Percentiles rank a stretch among this genome's conserved stretches.
phyloP scores from a whole-genome alignment of 176 grass and related monocot species.

The Ananas comosus region DNA sequence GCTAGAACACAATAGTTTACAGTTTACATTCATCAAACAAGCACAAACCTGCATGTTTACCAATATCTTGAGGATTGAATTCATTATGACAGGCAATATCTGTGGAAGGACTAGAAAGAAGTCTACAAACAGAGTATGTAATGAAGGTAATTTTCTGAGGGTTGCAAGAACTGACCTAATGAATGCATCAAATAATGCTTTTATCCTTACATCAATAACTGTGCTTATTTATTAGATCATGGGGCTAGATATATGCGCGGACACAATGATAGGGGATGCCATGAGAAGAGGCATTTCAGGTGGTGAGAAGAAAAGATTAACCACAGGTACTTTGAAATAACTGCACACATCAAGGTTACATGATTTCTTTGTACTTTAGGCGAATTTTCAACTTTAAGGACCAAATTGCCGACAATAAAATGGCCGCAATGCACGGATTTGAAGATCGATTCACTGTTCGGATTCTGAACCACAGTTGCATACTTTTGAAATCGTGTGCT shows the following conservation, averaged over 20 bases:
- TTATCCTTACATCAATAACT: neutral
- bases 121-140: conserved; percentile 79
- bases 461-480: no score
- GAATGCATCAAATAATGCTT: neutral
- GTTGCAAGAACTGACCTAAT: neutral
- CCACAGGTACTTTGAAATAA: conserved; percentile 42
- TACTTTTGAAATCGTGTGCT: no score
- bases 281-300: conserved; percentile 94
- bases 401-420: no score
- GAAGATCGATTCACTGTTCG: no score
- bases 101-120: conserved; percentile 62
- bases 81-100: conserved; percentile 47
- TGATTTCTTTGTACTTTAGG: no score
- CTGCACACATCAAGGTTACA: neutral
- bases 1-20: neutral
- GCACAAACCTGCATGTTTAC: neutral
- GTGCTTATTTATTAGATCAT: conserved; percentile 44
- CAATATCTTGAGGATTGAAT: neutral
- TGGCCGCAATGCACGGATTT: no score
- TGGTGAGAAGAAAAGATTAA: conserved; percentile 84
- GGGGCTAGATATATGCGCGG: conserved; percentile 75
- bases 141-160: conserved; percentile 54
- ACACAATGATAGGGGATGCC: conserved; percentile 60
- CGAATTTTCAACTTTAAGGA: no score
- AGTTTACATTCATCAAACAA: neutral